Evolutionary conservation across 2,329 filamentous ascomycete species (phyloP).

Genomic region (Aspergillus sp.): DNA sequence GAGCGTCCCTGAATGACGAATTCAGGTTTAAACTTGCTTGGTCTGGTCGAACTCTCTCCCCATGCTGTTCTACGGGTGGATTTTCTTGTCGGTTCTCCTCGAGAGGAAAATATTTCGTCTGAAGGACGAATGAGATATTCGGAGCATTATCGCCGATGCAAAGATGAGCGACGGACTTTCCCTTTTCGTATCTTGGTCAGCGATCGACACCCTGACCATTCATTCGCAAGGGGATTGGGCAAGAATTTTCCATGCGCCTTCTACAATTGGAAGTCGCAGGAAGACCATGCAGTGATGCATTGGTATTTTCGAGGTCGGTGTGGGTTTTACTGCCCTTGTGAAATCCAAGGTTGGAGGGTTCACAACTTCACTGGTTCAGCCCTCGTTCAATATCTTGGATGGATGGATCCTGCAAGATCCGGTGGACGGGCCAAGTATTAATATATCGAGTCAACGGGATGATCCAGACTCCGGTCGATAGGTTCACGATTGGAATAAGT

Average conservation of each 20-base stretch:
- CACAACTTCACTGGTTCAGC: background rate
- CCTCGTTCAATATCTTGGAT: background rate
- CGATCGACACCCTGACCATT: conserved; percentile 3
- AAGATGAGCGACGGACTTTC: conserved; percentile 1
- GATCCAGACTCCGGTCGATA: background rate
- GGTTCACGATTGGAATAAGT: background rate
- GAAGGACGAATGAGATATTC: background rate
- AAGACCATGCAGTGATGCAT: background rate
- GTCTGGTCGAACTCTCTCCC: background rate
- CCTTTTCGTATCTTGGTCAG: conserved; percentile 2
- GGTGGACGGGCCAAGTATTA: background rate
- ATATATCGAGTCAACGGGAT: background rate
- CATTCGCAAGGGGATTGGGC: background rate
- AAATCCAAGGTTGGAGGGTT: background rate
- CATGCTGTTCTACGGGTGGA: background rate
- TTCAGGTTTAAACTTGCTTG: background rate
- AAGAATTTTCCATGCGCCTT: background rate
- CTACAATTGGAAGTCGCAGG: background rate
- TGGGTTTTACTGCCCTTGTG: background rate
- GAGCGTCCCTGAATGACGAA: background rate
- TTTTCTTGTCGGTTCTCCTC: background rate
- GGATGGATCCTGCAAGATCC: background rate
- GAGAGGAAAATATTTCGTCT: background rate
- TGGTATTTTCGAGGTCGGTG: background rate
- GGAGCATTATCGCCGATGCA: background rate